Evolutionary conservation across 2,329 filamentous ascomycete genomes (phyloP), one percentile per base, ranked within the genome.

Genomic region (Sporothrix schenckii): DNA sequence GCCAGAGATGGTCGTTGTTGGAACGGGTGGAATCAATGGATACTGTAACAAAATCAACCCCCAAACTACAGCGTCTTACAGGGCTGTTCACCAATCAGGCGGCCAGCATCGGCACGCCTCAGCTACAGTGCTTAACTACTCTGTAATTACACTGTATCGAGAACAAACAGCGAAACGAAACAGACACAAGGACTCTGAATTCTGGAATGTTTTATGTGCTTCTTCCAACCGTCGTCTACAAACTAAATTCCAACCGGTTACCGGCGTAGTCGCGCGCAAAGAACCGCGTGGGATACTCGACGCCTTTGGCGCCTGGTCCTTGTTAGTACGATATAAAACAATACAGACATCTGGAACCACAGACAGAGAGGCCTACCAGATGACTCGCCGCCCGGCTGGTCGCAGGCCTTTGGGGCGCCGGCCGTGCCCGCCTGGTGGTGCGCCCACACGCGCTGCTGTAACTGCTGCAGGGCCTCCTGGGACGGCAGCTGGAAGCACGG

Each of bases 271-370:
- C 85, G 70, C 86, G 82, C 0, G 86, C 87, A 76, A 90, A 90
- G 77, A 90, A 90, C 16, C 88, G 80, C 49, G 79, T 80, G 0
- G 88, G 87, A 74, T 88, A 89, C 76, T 89, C 88, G 0, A 84
- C 83, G 0, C 86, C 87, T 74, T 86, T 80, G 0, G 80, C 78
- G 2, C 86, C 76, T 75, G 53, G 10, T 6, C 47, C 3, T 10
- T 30, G 83, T 84, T 19, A 68, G 66, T 14, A 9, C 4, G n/a
- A 41, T 30, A 47, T 11, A 47, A 47, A 4, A 16, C 41, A 49
- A n/a, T 2, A 6, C 44, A 47, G 52, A 24, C 21, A 5, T 3
- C n/a, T 19, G 16, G 41, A 6, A n/a, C 34, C n/a, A 24, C 47
- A 34, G 4, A 4, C 30, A 3, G 16, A 44, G 34, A 10, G 34